Evolutionary conservation across 140 eudicot genomes (phyloP), one percentile per base, ranked within the genome.

Genomic region (Oenanthe javanica): DNA sequence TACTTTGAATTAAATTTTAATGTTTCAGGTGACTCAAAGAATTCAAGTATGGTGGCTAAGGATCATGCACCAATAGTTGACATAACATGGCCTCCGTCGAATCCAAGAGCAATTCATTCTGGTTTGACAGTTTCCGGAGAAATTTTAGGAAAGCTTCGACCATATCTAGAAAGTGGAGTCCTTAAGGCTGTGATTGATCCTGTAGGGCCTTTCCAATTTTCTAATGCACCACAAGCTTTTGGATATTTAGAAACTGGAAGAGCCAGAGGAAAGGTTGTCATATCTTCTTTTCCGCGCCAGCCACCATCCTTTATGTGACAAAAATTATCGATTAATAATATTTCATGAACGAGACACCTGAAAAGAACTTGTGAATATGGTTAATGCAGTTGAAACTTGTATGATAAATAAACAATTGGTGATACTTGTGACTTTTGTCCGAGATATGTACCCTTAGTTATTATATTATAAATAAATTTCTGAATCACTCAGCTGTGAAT

Each of bases 31-130:
- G 89, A 86, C 67, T 79, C 89, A 18, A 77, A 74, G 43, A 77
- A 86, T 72, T 86, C 89, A 1, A 77, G n/a, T 66, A 72, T 81
- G 71, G 76, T 86, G 79, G 85, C 85, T 1, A 83, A 86, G 81
- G 83, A 83, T 3, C 54, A 55, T 9, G 86, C 80, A 8, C 79
- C 83, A 40, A 57, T 86, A 66, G 77, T 86, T 2, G 89, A 86
- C 83, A 83, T 86, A 86, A 83, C 89, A 71, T 86, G 89, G 89
- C 89, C 89, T 38, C 89, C 89, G 23, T 83, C 89, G 67, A 83
- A 86, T 57, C 83, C 89, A 2, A 86, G 85, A 83, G 89, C 89
- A 46, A 7, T 50, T 36, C 64, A 83, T 66, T 80, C 85, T 36
- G 23, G 89, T 50, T 72, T 86, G 73, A 86, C 78, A 78, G 89